Evolutionary conservation across 306 rosid species (phyloP).

Genomic region (Pyrus pyrifolia): DNA sequence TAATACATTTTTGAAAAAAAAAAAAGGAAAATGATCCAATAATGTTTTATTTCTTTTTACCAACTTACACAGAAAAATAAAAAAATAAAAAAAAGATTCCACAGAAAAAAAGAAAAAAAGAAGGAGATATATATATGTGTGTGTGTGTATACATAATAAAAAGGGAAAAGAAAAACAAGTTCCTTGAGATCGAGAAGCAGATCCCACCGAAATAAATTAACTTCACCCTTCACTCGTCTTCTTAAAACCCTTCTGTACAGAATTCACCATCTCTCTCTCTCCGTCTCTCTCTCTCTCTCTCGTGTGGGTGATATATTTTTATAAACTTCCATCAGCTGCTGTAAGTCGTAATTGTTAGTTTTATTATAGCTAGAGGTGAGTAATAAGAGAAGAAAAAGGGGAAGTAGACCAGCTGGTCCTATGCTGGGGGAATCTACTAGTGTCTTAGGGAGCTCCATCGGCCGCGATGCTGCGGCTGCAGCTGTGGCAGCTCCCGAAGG

Average conservation of each 20-base stretch:
- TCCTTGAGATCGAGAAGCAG: constrained; percentile 70
- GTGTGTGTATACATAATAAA: not conserved
- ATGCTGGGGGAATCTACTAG: constrained; percentile 78
- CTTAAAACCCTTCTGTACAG: constrained; percentile 43
- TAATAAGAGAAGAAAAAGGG: not conserved
- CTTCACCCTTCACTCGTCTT: constrained; percentile 51
- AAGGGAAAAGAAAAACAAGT: not conserved
- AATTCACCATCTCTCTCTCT: constrained; percentile 54
- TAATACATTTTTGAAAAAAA: not conserved
- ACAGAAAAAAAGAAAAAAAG: constrained; percentile 15
- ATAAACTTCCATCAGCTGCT: constrained; percentile 17
- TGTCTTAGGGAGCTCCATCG: constrained; percentile 51
- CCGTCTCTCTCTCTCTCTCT: constrained; percentile 18
- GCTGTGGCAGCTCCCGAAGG: constrained; percentile 13
- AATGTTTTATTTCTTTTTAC: not conserved
- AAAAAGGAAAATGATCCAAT: not conserved
- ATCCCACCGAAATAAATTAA: constrained; percentile 74
- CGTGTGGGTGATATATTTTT: constrained; percentile 21
- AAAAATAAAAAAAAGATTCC: constrained; percentile 41
- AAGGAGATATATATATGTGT: not conserved
- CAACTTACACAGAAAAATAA: not conserved
- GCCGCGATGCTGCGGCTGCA: constrained; percentile 28
- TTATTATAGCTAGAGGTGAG: constrained; percentile 1
- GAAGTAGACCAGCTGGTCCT: constrained; percentile 23
- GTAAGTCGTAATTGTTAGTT: constrained; percentile 38